Evolutionary conservation across 306 rosid species (phyloP).

Genomic region (Quercus suber): DNA sequence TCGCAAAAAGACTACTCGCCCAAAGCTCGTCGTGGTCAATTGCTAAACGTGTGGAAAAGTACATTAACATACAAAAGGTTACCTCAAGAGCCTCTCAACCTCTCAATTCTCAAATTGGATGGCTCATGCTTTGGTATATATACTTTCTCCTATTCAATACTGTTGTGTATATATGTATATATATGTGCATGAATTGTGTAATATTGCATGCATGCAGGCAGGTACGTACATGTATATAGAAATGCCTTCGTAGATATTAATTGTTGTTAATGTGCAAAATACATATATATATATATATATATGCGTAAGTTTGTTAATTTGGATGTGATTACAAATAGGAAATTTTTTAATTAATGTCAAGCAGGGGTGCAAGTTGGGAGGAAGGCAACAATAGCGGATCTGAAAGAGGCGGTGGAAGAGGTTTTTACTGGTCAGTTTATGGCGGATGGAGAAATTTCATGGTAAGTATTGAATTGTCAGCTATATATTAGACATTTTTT

Average conservation of each 20-base stretch:
- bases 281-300: not conserved
- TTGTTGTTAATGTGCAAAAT: not conserved
- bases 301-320: not conserved
- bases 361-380: slow-evolving; percentile 36
- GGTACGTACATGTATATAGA: not conserved
- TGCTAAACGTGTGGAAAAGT: slow-evolving; percentile 12
- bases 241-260: not conserved
- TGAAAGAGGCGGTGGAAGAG: slow-evolving; percentile 46
- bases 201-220: not conserved
- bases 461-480: slow-evolving; percentile 21
- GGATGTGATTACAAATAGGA: not conserved
- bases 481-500: not conserved
- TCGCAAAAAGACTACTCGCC: too few relatives aligned
- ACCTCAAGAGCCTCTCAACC: slow-evolving; percentile 38
- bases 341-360: not conserved
- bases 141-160: too few relatives aligned
- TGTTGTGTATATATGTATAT: too few relatives aligned
- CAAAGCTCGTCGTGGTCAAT: too few relatives aligned
- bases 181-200: not conserved
- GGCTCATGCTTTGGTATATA: slow-evolving; percentile 48
- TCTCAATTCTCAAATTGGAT: slow-evolving; percentile 47
- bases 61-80: slow-evolving; percentile 24
- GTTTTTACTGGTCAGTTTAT: slow-evolving; percentile 31
- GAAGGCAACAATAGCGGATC: slow-evolving; percentile 40
- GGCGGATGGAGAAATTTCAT: slow-evolving; percentile 31